Evolutionary conservation across 768 basidiomycete species (phyloP).

Genomic region (Dentipellis sp.): DNA sequence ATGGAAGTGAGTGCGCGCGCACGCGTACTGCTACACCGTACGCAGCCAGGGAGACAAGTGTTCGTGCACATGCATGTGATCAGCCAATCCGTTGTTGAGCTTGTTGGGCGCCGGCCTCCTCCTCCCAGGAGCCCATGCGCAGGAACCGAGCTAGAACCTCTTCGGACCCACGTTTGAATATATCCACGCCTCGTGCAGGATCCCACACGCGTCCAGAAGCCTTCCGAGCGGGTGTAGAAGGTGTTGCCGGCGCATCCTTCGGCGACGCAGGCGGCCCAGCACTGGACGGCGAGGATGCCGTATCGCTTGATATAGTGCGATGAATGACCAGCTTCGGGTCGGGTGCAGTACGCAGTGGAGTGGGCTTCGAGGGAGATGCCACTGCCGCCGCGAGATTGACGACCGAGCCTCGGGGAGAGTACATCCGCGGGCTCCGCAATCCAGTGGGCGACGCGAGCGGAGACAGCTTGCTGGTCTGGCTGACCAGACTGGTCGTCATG

Average conservation of each 20-base stretch:
- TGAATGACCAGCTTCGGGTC: slow-evolving; percentile 19
- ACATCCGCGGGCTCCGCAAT: slow-evolving; percentile 10
- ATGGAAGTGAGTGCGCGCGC: too few species aligned
- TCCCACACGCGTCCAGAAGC: slow-evolving; percentile 67
- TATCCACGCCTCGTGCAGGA: slow-evolving; percentile 74
- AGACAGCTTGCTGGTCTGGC: slow-evolving; percentile 18
- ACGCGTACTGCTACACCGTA: too few species aligned
- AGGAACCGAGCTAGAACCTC: slow-evolving; percentile 80
- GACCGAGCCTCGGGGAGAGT: slow-evolving; percentile 16
- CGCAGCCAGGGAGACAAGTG: too few species aligned
- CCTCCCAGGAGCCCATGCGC: slow-evolving; percentile 68
- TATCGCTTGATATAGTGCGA: slow-evolving; percentile 38
- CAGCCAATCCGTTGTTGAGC: too few species aligned
- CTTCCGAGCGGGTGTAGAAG: slow-evolving; percentile 25
- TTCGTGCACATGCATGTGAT: too few species aligned
- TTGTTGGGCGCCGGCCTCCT: slow-evolving; percentile 27
- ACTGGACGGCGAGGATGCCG: slow-evolving; percentile 45
- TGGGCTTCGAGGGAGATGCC: slow-evolving; percentile 8
- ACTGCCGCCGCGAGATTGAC: slow-evolving; percentile 9
- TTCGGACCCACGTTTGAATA: slow-evolving; percentile 83
- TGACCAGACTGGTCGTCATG: slow-evolving; percentile 1
- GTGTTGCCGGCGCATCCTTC: slow-evolving; percentile 28
- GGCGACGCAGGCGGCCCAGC: slow-evolving; percentile 42
- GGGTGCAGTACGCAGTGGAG: slow-evolving; percentile 10
- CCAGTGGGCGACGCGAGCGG: slow-evolving; percentile 22